Conservation (phyloP, 2,329 filamentous ascomycete species). For the Claviceps capensis region DNA sequence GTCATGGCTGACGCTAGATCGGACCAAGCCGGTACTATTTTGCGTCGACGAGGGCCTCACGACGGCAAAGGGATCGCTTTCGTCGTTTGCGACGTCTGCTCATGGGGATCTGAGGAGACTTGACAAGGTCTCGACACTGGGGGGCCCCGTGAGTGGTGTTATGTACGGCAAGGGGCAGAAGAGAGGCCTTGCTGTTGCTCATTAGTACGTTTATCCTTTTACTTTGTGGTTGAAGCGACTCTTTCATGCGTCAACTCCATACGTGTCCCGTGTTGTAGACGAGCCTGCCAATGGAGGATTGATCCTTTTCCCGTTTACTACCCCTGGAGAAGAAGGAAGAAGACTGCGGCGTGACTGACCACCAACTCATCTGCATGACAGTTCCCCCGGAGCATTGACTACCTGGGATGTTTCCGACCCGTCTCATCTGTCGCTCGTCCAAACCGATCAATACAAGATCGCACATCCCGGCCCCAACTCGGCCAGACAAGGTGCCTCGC, state of each 20-base stretch:
- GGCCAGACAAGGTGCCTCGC: slow-evolving; percentile 40
- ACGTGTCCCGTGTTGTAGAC: not conserved
- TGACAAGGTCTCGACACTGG: slow-evolving; percentile 19
- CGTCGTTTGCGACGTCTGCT: slow-evolving; percentile 22
- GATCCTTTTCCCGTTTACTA: not conserved
- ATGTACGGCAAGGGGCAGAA: slow-evolving; percentile 27
- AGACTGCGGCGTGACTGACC: not conserved
- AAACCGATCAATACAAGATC: slow-evolving; percentile 27
- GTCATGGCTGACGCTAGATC: slow-evolving; percentile 47
- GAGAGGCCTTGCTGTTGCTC: slow-evolving; percentile 26
- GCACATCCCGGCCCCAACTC: slow-evolving; percentile 22
- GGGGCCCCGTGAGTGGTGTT: slow-evolving; percentile 30
- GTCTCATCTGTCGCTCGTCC: slow-evolving; percentile 19
- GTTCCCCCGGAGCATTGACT: slow-evolving; percentile 27
- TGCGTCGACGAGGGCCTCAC: slow-evolving; percentile 45
- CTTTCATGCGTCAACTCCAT: not conserved
- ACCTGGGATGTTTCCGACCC: slow-evolving; percentile 30
- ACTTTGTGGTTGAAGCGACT: not conserved
- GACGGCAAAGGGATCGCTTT: slow-evolving; percentile 33
- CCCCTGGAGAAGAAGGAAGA: not conserved
- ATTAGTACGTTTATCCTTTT: slow-evolving; percentile 26
- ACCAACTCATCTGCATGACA: slow-evolving; percentile 8
- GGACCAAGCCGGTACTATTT: slow-evolving; percentile 35
- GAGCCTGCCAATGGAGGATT: not conserved
- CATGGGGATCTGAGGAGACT: slow-evolving; percentile 27